These are phyloP conservation scores for Diaporthe amygdali DNA, from an alignment of 2,329 filamentous ascomycete species.

Conservation along the genomic window DNA sequence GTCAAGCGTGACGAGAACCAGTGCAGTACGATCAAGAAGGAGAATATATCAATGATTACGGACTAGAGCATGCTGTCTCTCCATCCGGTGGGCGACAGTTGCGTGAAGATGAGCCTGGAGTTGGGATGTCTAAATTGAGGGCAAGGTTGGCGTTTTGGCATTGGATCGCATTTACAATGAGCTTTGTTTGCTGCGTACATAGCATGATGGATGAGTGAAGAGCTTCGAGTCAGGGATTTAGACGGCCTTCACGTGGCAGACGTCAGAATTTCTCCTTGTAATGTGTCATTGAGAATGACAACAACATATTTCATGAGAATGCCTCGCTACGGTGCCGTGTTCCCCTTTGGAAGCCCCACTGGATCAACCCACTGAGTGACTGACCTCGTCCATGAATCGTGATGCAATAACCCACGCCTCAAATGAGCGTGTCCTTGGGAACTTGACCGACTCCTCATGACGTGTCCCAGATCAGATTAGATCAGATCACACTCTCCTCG, in stretches of 20 bases:
- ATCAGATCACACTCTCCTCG: background rate
- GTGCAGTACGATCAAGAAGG: constrained; percentile 83
- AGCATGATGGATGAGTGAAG: background rate
- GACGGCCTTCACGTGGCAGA: background rate
- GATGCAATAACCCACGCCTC: background rate
- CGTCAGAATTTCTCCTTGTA: background rate
- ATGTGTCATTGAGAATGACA: background rate
- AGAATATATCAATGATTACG: constrained; percentile 60
- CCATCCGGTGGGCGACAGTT: background rate
- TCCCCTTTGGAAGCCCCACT: background rate
- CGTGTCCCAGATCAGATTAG: background rate
- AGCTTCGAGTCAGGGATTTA: background rate
- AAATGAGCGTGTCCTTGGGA: background rate
- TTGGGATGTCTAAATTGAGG: background rate
- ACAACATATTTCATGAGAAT: background rate
- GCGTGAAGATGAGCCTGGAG: background rate
- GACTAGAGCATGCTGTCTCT: constrained; percentile 27
- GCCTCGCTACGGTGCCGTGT: background rate
- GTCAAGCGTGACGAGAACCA: constrained; percentile 83
- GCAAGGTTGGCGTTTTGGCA: background rate
- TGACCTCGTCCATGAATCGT: background rate
- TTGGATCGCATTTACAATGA: background rate
- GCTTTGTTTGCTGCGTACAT: background rate
- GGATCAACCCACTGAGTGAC: background rate
- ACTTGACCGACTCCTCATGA: too few species aligned